Conservation (phyloP, 73 alveolate species). For the Breviolum minutum region DNA sequence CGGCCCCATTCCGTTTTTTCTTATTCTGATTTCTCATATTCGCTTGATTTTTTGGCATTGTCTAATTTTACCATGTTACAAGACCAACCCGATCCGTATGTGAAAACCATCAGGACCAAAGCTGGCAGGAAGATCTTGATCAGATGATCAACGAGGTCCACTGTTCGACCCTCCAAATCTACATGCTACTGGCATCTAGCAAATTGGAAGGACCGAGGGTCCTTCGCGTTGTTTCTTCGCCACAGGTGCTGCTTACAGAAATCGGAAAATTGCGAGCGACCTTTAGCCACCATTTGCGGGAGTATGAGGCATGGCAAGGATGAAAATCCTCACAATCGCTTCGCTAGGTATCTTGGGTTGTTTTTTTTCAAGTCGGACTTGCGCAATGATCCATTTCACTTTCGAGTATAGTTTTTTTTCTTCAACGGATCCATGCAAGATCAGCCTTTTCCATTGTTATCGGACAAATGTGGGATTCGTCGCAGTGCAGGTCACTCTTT, state of each 20-base stretch:
- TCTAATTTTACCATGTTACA: too few relatives aligned
- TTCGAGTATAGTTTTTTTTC: not conserved
- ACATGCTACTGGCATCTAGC: too few relatives aligned
- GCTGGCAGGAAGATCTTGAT: conserved; percentile 51
- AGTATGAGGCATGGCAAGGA: conserved; percentile 60
- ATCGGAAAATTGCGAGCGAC: conserved; percentile 52
- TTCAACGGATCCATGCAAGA: not conserved
- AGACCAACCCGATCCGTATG: too few relatives aligned
- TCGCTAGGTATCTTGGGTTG: too few relatives aligned
- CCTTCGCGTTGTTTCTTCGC: not conserved
- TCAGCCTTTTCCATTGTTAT: not conserved
- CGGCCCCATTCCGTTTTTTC: too few relatives aligned
- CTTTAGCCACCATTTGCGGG: conserved; percentile 80
- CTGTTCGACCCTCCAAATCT: not conserved
- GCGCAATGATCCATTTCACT: not conserved
- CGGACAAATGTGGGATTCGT: too few relatives aligned
- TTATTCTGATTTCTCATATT: not conserved
- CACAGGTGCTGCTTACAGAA: conserved; percentile 72
- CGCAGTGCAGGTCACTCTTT: conserved; percentile 33
- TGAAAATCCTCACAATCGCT: too few relatives aligned
- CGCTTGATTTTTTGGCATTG: not conserved
- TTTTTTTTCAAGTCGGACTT: not conserved
- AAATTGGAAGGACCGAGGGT: too few relatives aligned
- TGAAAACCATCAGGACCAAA: conserved; percentile 1
- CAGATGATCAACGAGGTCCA: conserved; percentile 46